A percentile compares a stretch with the other conserved stretches of the same genome.
phyloP scores from a whole-genome alignment of 331 rosid species.

The Arachis monticola region DNA sequence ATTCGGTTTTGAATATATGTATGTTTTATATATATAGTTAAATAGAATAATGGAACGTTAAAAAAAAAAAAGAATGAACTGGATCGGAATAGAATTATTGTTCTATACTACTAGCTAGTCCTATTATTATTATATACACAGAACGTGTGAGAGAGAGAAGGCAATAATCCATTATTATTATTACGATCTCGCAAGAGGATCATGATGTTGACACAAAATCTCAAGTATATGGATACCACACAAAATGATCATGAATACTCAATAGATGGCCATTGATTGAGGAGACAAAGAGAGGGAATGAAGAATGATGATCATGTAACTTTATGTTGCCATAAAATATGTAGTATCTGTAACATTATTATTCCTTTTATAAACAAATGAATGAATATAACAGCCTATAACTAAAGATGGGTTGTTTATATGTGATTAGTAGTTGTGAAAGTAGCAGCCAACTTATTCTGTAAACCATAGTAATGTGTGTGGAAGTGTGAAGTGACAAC shows the following conservation, averaged over 20 bases:
- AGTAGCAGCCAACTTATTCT: conserved; percentile 7
- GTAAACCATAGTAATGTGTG: neutral
- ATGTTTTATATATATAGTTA: no score
- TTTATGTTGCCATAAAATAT: neutral
- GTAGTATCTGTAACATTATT: neutral
- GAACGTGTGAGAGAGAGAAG: neutral
- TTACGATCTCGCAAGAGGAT: neutral
- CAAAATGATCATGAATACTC: neutral
- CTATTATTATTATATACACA: neutral
- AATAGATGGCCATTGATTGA: neutral
- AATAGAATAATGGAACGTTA: no score
- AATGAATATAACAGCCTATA: no score
- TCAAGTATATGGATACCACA: neutral
- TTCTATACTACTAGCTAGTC: no score
- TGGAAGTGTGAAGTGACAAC: conserved; percentile 10
- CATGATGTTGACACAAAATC: conserved; percentile 2
- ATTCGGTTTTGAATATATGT: no score
- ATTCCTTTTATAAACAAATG: neutral
- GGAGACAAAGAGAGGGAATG: neutral
- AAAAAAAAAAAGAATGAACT: no score
- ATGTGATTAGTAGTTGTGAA: neutral
- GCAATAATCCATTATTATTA: neutral
- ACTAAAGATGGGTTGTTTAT: neutral
- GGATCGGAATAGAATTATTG: no score
- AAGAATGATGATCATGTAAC: neutral